phyloP scores from a whole-genome alignment of 345 rosid species.

The Clarkia xantiana region DNA sequence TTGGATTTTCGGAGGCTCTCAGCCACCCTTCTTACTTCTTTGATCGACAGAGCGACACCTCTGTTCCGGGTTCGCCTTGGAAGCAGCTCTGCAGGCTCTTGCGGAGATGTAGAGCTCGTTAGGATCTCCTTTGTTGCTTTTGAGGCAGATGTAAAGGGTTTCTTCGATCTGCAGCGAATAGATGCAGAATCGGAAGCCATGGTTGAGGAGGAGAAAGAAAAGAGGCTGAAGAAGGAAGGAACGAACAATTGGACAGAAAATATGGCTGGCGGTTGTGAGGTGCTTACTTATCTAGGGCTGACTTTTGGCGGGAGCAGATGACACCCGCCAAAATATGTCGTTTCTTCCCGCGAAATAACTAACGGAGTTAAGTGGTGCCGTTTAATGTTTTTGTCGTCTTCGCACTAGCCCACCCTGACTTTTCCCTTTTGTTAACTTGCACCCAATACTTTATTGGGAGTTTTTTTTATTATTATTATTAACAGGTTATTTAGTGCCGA shows the following conservation, averaged over 20 bases:
- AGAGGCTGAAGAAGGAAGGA: background rate
- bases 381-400: too few species aligned
- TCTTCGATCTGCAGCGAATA: constrained; percentile 31
- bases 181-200: constrained; percentile 26
- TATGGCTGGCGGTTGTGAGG: background rate
- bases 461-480: too few species aligned
- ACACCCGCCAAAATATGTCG: too few species aligned
- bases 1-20: constrained; percentile 20
- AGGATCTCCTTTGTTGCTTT: constrained; percentile 8
- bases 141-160: constrained; percentile 11
- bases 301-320: background rate
- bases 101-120: constrained; percentile 33
- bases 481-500: too few species aligned
- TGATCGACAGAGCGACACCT: constrained; percentile 38
- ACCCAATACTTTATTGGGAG: too few species aligned
- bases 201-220: background rate
- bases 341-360: too few species aligned
- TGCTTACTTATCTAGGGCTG: background rate
- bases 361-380: too few species aligned
- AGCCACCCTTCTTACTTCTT: constrained; percentile 45
- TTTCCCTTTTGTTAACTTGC: too few species aligned
- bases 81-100: constrained; percentile 21
- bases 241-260: too few species aligned
- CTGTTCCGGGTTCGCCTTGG: constrained; percentile 32
- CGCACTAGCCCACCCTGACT: too few species aligned